Evolutionary conservation across 768 basidiomycete species (phyloP), one percentile per base, ranked within the genome.

Genomic region (Suillus fuscotomentosus): DNA sequence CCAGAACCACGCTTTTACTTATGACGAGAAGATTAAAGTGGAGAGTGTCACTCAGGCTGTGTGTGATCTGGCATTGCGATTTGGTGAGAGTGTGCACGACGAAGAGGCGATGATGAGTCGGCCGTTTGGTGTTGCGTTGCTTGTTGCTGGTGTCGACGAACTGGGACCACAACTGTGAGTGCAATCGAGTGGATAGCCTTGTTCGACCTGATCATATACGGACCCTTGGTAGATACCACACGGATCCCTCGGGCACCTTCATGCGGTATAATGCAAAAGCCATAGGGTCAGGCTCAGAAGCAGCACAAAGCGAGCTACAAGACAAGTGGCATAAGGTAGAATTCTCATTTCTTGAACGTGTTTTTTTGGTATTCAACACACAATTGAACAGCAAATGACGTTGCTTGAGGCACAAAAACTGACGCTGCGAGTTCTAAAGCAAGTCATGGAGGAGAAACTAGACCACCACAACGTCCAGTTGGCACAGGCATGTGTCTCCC

Each of bases 41-140:
- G 97, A 99, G 83, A 97, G 95, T 73, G 95, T 88, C 62, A 97
- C 97, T 2, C 97, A 99, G 82, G 96, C 97, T 1, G 95, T 99
- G 53, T 97, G 97, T 77, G 97, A 99, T 82, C 82, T 99, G 63
- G 97, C 97, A 4, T 80, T 99, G 74, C 82, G 97, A 70, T 99
- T 99, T 68, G 97, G 97, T 67, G 97, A 99, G 87, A 97, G 95
- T 79, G 95, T 98, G 68, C 95, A 98, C 72, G 95, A 98, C 74
- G 97, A 97, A 78, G 97, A 97, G 75, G 97, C 96, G 5, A 90
- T 97, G 90, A 99, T 99, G 97, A 97, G 95, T 79, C 84, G 97
- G 70, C 97, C 97, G 60, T 99, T 99, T 80, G 97, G 97, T 70
- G 97, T 99, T 39, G 97, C 97, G 7, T 80, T 99, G 68, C 79